A percentile compares a stretch with the other conserved stretches of the same genome.
phyloP scores from a whole-genome alignment of 805 yeast genomes.

The Yueomyces sinensis region DNA sequence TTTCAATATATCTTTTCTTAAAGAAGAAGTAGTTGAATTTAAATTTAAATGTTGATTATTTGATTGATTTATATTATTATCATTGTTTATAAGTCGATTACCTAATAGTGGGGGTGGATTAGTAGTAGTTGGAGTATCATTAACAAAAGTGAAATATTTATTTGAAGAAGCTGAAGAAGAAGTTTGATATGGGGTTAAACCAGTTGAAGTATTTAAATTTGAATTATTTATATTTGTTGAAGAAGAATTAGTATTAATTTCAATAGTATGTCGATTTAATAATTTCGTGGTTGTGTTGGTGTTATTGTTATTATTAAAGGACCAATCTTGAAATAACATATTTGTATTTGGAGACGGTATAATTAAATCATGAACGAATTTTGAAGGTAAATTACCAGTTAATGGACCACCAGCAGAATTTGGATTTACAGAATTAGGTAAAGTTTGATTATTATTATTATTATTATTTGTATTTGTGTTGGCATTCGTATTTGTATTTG shows the following conservation, averaged over 20 bases:
- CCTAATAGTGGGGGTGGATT: conserved; percentile 4
- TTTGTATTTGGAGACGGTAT: conserved; percentile 21
- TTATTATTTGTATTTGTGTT: conserved; percentile 19
- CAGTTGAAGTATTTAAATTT: conserved; percentile 13
- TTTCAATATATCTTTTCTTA: too few relatives aligned
- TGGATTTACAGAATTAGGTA: conserved; percentile 1
- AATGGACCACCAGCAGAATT: conserved; percentile 9
- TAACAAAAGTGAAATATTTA: conserved; percentile 18
- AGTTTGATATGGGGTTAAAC: conserved; percentile 21
- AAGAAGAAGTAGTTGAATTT: too few relatives aligned
- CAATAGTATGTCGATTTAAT: background rate
- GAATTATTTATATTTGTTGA: background rate
- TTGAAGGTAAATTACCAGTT: conserved; percentile 20
- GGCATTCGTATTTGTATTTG: background rate
- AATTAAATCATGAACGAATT: conserved; percentile 23
- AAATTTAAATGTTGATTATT: background rate
- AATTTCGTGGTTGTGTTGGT: background rate
- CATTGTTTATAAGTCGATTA: too few relatives aligned
- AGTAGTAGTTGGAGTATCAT: conserved; percentile 10
- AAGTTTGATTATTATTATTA: conserved; percentile 5
- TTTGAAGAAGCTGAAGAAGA: conserved; percentile 13
- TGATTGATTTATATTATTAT: background rate
- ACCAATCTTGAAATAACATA: conserved; percentile 24
- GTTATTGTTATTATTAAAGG: conserved; percentile 3
- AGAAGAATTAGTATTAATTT: background rate